phyloP scores from a whole-genome alignment of 2,329 filamentous ascomycete species.

The Beauveria scarabaeidicola region DNA sequence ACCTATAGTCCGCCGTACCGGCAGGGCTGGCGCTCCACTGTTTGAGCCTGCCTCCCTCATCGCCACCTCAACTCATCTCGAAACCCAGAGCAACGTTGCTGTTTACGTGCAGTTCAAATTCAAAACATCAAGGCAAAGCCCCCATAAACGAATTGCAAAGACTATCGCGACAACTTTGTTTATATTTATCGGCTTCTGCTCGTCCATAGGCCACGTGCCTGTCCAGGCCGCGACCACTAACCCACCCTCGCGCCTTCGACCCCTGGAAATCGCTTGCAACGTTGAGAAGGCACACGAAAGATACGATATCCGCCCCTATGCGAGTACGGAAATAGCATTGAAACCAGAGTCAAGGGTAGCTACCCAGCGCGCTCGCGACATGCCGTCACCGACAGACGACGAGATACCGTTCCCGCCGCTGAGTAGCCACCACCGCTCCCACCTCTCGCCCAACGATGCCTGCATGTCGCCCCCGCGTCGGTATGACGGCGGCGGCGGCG shows the following conservation, averaged over 20 bases:
- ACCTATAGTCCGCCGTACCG: no score
- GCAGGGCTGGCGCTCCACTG: no score
- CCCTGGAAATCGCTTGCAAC: not conserved
- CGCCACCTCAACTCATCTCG: no score
- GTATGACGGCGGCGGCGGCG: conserved; percentile 30
- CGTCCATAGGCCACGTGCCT: not conserved
- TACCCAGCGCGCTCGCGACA: conserved; percentile 11
- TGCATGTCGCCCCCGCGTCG: conserved; percentile 59
- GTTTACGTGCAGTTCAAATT: no score
- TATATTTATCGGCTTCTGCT: not conserved
- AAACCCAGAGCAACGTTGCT: no score
- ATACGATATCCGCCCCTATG: not conserved
- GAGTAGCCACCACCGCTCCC: conserved; percentile 40
- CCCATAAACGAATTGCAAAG: no score
- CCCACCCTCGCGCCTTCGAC: not conserved
- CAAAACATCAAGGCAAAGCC: no score
- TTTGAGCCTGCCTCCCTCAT: no score
- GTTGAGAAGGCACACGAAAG: not conserved
- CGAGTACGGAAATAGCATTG: not conserved
- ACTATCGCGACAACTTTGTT: no score
- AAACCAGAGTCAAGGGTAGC: not conserved
- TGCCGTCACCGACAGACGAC: conserved; percentile 31
- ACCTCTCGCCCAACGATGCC: conserved; percentile 78
- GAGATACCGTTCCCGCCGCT: conserved; percentile 29
- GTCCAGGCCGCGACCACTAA: not conserved